These are phyloP conservation scores for Cyberlindnera xylosilytica DNA, from an alignment of 805 yeast genomes.

Conservation along the genomic window DNA sequence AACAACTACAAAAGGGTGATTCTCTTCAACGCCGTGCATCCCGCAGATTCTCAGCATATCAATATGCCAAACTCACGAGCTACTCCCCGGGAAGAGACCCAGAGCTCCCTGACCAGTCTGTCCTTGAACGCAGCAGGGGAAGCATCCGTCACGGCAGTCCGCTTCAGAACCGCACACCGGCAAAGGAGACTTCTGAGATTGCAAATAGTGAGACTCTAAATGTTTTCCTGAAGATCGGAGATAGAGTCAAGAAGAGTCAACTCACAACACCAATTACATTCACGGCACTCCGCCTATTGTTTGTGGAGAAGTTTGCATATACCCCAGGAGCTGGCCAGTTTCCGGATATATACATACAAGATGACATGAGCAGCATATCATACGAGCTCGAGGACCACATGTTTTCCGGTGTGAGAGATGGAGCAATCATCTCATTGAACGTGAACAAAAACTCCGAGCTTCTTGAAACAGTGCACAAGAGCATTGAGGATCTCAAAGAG, in stretches of 20 bases:
- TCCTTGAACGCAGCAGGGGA: slow-evolving; percentile 15
- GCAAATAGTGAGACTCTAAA: background rate
- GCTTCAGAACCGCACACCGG: slow-evolving; percentile 9
- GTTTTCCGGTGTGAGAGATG: slow-evolving; percentile 55
- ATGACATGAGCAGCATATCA: slow-evolving; percentile 52
- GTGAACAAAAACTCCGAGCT: slow-evolving; percentile 37
- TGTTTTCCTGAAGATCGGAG: slow-evolving; percentile 49
- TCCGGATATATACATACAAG: slow-evolving; percentile 77
- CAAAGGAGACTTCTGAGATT: background rate
- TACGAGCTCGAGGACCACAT: slow-evolving; percentile 78
- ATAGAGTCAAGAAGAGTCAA: slow-evolving; percentile 51
- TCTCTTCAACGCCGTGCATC: slow-evolving; percentile 90
- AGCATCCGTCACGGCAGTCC: slow-evolving; percentile 17
- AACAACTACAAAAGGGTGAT: slow-evolving; percentile 77
- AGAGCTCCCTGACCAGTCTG: slow-evolving; percentile 26
- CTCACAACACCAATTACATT: slow-evolving; percentile 31
- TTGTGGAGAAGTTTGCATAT: slow-evolving; percentile 85
- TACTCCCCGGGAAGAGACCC: slow-evolving; percentile 33
- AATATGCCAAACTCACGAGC: slow-evolving; percentile 71
- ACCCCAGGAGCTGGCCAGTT: slow-evolving; percentile 68
- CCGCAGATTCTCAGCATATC: slow-evolving; percentile 90
- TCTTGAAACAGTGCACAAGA: slow-evolving; percentile 15
- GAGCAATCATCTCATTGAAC: slow-evolving; percentile 56
- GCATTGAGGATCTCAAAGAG: slow-evolving; percentile 19
- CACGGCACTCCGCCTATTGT: slow-evolving; percentile 58